These are phyloP conservation scores for Elymus sibiricus DNA, from an alignment of 176 grass and related monocot species.

Conservation along the genomic window DNA sequence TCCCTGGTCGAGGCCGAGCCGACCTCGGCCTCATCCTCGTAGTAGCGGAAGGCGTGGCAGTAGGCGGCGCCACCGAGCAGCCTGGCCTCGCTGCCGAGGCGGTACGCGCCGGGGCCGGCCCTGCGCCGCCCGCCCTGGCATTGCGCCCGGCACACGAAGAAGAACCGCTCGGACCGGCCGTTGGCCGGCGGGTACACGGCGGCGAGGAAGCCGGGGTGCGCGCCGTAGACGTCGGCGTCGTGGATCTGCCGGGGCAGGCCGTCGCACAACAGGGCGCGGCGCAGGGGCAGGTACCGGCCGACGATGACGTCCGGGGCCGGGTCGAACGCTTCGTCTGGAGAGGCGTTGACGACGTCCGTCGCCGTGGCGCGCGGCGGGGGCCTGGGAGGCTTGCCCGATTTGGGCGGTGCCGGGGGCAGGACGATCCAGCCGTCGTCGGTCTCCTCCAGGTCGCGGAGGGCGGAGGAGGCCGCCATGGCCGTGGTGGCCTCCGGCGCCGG, in stretches of 20 bases:
- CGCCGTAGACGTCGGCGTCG: conserved; percentile 36
- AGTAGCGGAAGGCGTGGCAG: conserved; percentile 42
- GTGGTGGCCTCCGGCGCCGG: background rate
- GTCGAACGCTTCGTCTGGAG: background rate
- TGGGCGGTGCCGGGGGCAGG: background rate
- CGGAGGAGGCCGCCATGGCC: background rate
- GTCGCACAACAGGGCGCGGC: conserved; percentile 26
- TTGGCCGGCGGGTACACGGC: conserved; percentile 20
- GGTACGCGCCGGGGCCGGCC: conserved; percentile 22
- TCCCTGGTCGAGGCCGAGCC: background rate
- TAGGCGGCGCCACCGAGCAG: background rate
- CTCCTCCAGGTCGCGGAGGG: conserved; percentile 7
- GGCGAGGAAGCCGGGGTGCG: conserved; percentile 33
- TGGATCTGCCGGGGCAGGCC: conserved; percentile 31
- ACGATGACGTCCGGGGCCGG: conserved; percentile 1
- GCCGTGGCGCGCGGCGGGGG: background rate
- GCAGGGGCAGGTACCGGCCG: conserved; percentile 24
- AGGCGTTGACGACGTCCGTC: background rate
- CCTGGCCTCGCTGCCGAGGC: conserved; percentile 9
- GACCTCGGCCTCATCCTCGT: conserved; percentile 12
- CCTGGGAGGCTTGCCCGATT: background rate
- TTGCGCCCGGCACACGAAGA: conserved; percentile 35
- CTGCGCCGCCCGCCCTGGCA: conserved; percentile 21
- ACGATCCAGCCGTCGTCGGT: conserved; percentile 41
- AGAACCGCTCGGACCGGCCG: conserved; percentile 26